These are phyloP conservation scores for Amanita subjunquillea DNA, from an alignment of 768 basidiomycete genomes.

Conservation along the genomic window DNA sequence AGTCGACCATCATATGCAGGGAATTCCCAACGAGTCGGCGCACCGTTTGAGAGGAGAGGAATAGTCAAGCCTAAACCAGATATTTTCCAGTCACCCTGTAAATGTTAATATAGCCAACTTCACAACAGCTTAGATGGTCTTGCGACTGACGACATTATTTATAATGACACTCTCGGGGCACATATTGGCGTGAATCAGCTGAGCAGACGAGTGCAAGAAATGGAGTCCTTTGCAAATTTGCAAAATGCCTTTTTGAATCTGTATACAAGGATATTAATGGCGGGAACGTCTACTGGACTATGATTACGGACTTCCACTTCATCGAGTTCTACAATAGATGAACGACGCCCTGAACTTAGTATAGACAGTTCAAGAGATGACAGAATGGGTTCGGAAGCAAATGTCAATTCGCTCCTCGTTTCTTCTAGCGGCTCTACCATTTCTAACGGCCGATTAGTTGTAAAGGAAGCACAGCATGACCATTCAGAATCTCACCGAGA, in stretches of 20 bases:
- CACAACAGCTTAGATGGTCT: not conserved
- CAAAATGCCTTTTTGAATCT: constrained; percentile 95
- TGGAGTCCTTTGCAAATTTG: constrained; percentile 85
- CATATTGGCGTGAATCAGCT: constrained; percentile 86
- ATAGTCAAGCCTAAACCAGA: constrained; percentile 85
- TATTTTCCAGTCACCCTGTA: constrained; percentile 96
- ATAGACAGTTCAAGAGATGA: constrained; percentile 77
- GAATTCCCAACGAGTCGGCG: constrained; percentile 79
- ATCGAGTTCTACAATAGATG: constrained; percentile 72
- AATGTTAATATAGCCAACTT: not conserved
- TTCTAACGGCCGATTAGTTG: constrained; percentile 37
- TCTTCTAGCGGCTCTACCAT: constrained; percentile 98
- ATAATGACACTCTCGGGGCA: constrained; percentile 82
- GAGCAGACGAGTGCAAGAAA: constrained; percentile 89
- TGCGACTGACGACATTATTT: constrained; percentile 67
- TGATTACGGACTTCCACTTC: constrained; percentile 77
- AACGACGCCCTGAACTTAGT: constrained; percentile 44
- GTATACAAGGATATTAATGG: constrained; percentile 4
- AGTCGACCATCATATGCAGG: constrained; percentile 78
- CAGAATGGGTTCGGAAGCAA: constrained; percentile 86
- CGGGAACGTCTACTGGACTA: constrained; percentile 2
- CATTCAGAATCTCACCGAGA: constrained; percentile 41
- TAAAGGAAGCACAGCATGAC: constrained; percentile 5
- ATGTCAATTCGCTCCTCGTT: constrained; percentile 77
- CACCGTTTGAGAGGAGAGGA: constrained; percentile 60